Evolutionary conservation across 805 yeast species (phyloP).

Genomic region (Candida tallmaniae): DNA sequence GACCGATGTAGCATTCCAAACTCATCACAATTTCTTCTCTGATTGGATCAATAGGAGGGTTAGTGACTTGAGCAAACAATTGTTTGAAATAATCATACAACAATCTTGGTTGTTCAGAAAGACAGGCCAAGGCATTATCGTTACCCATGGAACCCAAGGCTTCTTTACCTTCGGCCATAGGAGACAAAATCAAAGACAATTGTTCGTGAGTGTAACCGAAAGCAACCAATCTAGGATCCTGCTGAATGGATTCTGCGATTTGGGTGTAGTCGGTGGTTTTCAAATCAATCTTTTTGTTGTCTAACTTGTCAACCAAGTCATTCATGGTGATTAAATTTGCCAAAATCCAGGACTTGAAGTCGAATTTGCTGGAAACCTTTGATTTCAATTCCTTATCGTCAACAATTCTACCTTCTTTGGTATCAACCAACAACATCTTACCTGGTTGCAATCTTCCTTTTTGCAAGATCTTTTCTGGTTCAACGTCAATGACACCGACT

Average conservation of each 20-base stretch:
- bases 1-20: slow-evolving; percentile 93
- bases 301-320: slow-evolving; percentile 63
- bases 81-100: slow-evolving; percentile 93
- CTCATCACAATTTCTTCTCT: slow-evolving; percentile 97
- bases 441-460: slow-evolving; percentile 97
- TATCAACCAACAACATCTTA: slow-evolving; percentile 91
- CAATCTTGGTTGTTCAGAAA: slow-evolving; percentile 87
- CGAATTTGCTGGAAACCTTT: slow-evolving; percentile 74
- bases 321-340: slow-evolving; percentile 83
- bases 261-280: slow-evolving; percentile 13
- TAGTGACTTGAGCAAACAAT: slow-evolving; percentile 96
- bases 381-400: slow-evolving; percentile 87
- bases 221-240: slow-evolving; percentile 79
- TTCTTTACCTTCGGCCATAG: slow-evolving; percentile 96
- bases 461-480: slow-evolving; percentile 72
- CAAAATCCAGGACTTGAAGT: slow-evolving; percentile 89
- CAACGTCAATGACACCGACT: slow-evolving; percentile 93
- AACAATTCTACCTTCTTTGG: slow-evolving; percentile 86
- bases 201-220: slow-evolving; percentile 96
- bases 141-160: slow-evolving; percentile 99
- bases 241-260: slow-evolving; percentile 46
- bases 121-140: slow-evolving; percentile 91
- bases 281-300: slow-evolving; percentile 28
- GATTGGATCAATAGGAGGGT: slow-evolving; percentile 98
- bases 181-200: slow-evolving; percentile 73